phyloP scores from a whole-genome alignment of 176 grass and related monocot species.

The Pontederia crassipes region DNA sequence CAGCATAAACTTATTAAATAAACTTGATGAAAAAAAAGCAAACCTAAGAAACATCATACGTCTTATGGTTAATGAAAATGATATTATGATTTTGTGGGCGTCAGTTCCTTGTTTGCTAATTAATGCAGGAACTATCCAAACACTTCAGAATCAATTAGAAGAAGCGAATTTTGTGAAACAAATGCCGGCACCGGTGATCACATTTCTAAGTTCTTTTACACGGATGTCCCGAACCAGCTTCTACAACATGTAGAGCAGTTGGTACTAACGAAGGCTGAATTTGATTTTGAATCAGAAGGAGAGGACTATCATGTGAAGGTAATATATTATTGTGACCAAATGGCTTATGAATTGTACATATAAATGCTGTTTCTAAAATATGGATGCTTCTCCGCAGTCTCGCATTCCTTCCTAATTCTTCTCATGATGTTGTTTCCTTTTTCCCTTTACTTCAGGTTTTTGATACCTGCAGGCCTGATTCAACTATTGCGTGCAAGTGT shows the following conservation, averaged over 20 bases:
- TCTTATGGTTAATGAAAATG: not conserved
- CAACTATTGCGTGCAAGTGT: slow-evolving; percentile 64
- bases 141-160: slow-evolving; percentile 12
- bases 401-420: not conserved
- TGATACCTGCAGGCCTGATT: slow-evolving; percentile 43
- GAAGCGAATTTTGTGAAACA: not conserved
- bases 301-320: slow-evolving; percentile 32
- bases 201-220: slow-evolving; percentile 9
- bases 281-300: slow-evolving; percentile 16
- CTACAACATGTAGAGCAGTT: slow-evolving; percentile 14
- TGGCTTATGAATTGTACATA: not conserved
- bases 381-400: too few relatives aligned
- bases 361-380: too few relatives aligned
- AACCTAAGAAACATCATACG: not conserved
- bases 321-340: too few relatives aligned
- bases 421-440: not conserved
- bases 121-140: slow-evolving; percentile 4
- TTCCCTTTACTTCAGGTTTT: slow-evolving; percentile 31
- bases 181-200: not conserved
- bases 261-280: slow-evolving; percentile 12
- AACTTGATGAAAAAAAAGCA: too few relatives aligned
- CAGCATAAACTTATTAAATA: too few relatives aligned
- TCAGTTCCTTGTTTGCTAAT: not conserved
- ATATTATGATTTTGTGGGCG: not conserved
- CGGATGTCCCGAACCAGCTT: slow-evolving; percentile 13